A percentile compares a stretch with the other conserved stretches of the same genome.
Evolutionary conservation across 768 basidiomycete species (phyloP).

Genomic region (Panaeolus cyanescens): DNA sequence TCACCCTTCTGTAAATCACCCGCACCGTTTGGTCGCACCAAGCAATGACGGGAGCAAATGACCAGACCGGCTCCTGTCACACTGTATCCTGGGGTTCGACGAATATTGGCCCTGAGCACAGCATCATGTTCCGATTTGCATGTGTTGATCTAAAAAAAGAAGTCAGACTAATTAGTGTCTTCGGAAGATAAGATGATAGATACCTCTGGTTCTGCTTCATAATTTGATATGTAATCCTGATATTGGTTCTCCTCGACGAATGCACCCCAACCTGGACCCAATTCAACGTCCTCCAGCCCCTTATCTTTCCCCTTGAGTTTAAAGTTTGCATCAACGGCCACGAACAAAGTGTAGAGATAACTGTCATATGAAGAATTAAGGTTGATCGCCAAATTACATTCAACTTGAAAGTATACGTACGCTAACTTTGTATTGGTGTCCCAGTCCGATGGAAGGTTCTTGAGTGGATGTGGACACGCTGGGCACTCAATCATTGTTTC

Average conservation of each 20-base stretch:
- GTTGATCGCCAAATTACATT: too few species aligned
- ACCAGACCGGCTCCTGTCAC: constrained; percentile 9
- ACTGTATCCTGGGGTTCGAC: constrained; percentile 7
- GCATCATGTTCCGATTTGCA: constrained; percentile 17
- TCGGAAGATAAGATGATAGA: neutral
- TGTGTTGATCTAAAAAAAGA: constrained; percentile 8
- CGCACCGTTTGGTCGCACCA: constrained; percentile 15
- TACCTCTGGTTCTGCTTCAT: constrained; percentile 15
- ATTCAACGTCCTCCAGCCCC: constrained; percentile 8
- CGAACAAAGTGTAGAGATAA: too few species aligned
- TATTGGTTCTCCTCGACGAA: constrained; percentile 1
- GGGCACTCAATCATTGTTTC: too few species aligned
- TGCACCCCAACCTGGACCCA: neutral
- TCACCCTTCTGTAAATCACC: constrained; percentile 25
- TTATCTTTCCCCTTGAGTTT: too few species aligned
- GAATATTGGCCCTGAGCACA: constrained; percentile 1
- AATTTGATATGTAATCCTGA: neutral
- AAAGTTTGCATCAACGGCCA: too few species aligned
- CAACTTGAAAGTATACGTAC: too few species aligned
- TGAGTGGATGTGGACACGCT: too few species aligned
- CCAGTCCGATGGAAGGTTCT: too few species aligned
- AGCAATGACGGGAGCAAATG: constrained; percentile 17
- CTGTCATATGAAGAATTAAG: too few species aligned
- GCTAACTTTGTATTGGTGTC: too few species aligned
- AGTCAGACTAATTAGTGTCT: neutral